These are phyloP conservation scores for Brassica carinata DNA, from an alignment of 345 rosid genomes.

Conservation along the genomic window DNA sequence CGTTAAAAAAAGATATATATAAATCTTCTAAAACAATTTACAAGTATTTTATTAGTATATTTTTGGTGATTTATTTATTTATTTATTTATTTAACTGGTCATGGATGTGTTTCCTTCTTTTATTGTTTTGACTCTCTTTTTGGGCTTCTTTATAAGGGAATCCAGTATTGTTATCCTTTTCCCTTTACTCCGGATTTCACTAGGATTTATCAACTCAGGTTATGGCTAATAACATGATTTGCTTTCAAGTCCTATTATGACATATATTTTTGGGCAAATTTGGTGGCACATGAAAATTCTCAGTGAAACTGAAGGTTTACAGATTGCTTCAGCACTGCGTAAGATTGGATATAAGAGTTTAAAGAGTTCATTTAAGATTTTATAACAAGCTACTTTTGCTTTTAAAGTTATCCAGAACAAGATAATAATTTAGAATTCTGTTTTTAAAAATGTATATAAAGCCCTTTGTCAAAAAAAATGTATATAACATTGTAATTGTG, in stretches of 20 bases:
- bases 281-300: neutral
- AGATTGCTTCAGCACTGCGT: neutral
- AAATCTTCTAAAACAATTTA: neutral
- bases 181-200: constrained; percentile 8
- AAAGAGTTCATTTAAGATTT: neutral
- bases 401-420: no score
- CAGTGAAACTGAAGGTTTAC: neutral
- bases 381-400: no score
- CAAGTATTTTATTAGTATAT: neutral
- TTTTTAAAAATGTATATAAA: no score
- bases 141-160: constrained; percentile 13
- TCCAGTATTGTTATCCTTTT: constrained; percentile 16
- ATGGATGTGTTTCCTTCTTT: constrained; percentile 14
- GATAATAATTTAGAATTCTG: no score
- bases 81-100: constrained; percentile 18
- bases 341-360: neutral
- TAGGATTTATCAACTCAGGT: neutral
- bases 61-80: neutral
- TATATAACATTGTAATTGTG: no score
- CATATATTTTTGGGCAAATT: neutral
- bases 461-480: no score
- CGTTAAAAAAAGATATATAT: constrained; percentile 32
- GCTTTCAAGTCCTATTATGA: constrained; percentile 6
- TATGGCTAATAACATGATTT: neutral
- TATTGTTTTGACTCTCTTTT: neutral